A percentile compares a stretch with the other conserved stretches of the same genome.
Conservation (phyloP, 176 grass and related monocot species). For the Luzula sylvatica region DNA sequence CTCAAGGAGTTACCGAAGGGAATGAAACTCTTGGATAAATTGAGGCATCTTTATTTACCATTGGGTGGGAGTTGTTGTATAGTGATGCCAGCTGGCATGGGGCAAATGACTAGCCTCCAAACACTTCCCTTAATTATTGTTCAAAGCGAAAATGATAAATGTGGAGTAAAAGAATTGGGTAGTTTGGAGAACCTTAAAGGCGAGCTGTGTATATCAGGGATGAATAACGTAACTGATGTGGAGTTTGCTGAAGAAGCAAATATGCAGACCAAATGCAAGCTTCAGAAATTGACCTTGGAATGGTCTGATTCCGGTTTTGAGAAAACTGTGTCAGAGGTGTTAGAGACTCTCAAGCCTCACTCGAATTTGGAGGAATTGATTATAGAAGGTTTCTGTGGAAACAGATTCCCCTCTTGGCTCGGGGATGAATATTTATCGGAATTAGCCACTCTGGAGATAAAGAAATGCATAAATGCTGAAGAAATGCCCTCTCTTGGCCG, state of each 20-base stretch:
- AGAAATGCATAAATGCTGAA: not conserved
- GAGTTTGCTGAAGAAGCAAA: constrained; percentile 12
- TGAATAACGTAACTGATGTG: constrained; percentile 7
- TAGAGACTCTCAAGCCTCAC: constrained; percentile 5
- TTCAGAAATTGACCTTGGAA: constrained; percentile 19
- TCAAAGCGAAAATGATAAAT: not conserved
- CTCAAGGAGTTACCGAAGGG: constrained; percentile 21
- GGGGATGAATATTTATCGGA: constrained; percentile 7
- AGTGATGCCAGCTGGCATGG: constrained; percentile 13
- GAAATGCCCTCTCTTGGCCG: constrained; percentile 20
- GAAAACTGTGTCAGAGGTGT: not conserved
- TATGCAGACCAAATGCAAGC: constrained; percentile 10
- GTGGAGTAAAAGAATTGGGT: constrained; percentile 12
- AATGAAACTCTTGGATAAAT: constrained; percentile 25
- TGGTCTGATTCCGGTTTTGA: constrained; percentile 4
- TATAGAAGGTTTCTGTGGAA: not conserved
- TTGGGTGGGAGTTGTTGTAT: constrained; percentile 1
- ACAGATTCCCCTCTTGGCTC: constrained; percentile 9
- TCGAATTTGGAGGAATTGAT: not conserved
- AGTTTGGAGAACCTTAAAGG: constrained; percentile 16
- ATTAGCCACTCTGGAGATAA: not conserved
- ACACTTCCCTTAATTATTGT: constrained; percentile 26
- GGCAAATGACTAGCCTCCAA: constrained; percentile 14
- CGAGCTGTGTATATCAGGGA: constrained; percentile 13
- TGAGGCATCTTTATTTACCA: constrained; percentile 22